phyloP scores from a whole-genome alignment of 1,284 basidiomycete genomes.

The Sporisorium exsertum region DNA sequence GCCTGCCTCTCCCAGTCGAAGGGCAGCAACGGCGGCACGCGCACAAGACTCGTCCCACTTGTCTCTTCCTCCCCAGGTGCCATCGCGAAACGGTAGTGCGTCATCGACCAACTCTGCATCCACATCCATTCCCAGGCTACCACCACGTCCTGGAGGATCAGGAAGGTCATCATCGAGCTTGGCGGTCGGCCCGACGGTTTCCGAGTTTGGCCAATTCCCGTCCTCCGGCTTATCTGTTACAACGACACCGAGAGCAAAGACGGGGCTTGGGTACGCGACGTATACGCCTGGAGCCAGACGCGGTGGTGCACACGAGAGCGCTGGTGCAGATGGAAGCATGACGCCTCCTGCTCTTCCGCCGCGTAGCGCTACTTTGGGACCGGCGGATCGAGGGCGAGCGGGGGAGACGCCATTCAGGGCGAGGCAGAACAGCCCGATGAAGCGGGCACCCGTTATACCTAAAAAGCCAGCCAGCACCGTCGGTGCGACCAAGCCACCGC shows the following conservation, averaged over 20 bases:
- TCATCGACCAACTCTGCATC: slow-evolving; percentile 21
- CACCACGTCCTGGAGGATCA: slow-evolving; percentile 18
- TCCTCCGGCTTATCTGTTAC: background rate
- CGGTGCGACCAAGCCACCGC: slow-evolving; percentile 14
- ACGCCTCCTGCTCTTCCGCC: slow-evolving; percentile 41
- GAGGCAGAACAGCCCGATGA: slow-evolving; percentile 17
- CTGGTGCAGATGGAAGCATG: slow-evolving; percentile 1
- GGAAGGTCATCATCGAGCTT: slow-evolving; percentile 2
- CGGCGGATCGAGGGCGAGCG: slow-evolving; percentile 7
- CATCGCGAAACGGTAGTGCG: slow-evolving; percentile 27
- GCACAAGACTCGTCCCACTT: background rate
- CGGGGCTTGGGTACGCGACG: slow-evolving; percentile 25
- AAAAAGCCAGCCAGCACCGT: slow-evolving; percentile 8
- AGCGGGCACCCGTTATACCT: slow-evolving; percentile 10
- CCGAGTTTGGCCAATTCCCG: slow-evolving; percentile 40
- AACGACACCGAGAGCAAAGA: slow-evolving; percentile 6
- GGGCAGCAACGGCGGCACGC: background rate
- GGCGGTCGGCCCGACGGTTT: slow-evolving; percentile 34
- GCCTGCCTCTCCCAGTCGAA: slow-evolving; percentile 4
- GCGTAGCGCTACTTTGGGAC: slow-evolving; percentile 33
- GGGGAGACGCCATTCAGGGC: slow-evolving; percentile 12
- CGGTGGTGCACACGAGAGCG: background rate
- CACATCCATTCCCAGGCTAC: slow-evolving; percentile 18
- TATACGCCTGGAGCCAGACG: slow-evolving; percentile 40
- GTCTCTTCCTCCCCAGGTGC: slow-evolving; percentile 9